Base-by-base conservation (phyloP, 2,329 filamentous ascomycete genomes). In the Neonectria ditissima region DNA sequence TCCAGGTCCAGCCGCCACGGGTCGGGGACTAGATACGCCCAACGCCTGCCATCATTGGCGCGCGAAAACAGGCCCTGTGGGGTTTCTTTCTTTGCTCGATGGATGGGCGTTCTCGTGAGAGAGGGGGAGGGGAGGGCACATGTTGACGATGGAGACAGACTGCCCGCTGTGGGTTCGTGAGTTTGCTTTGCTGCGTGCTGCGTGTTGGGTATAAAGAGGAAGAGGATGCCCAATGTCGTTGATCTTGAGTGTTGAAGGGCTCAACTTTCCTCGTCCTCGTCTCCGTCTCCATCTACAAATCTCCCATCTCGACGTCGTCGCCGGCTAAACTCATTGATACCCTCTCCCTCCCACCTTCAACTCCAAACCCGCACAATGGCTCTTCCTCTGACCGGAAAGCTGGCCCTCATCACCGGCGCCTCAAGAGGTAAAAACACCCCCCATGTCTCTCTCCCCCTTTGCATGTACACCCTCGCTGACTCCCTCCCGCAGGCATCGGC, bases 401-500 rank as follows among this genome's bases (percentile, higher is more conserved):
- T 94, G 55, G 92, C 87, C 56, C 89, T 97, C 69, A 84, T 96
- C 50, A 96, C 93, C 1, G 93, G 93, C 60, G 91, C 89, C 63
- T 93, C 92, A 62, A 83, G 93, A 83, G 92, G 92, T 92, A 83
- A 65, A 72, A 59, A 39, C 22, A 24, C 24, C 24, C 24, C 24
- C 24, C 24, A 6, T 26, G 24, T 24, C 5, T 10, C 10, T 26
- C 4, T 24, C 5, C 8, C 10, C 26, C 22, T 57, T n/a, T 18
- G 18, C 22, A 30, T 14, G 16, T 28, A 9, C 28, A 16, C 58
- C 10, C 24, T 10, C n/a, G 41, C 41, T 68, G n/a, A 66, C 55
- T 6, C 30, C 30, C 13, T 48, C 37, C 13, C 37, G 10, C 39
- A 73, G 71, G 68, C 37, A 73, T 73, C 20, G 71, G 71, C 43